Conservation (phyloP, 2,329 filamentous ascomycete species). For the Pochonia chlamydosporia region DNA sequence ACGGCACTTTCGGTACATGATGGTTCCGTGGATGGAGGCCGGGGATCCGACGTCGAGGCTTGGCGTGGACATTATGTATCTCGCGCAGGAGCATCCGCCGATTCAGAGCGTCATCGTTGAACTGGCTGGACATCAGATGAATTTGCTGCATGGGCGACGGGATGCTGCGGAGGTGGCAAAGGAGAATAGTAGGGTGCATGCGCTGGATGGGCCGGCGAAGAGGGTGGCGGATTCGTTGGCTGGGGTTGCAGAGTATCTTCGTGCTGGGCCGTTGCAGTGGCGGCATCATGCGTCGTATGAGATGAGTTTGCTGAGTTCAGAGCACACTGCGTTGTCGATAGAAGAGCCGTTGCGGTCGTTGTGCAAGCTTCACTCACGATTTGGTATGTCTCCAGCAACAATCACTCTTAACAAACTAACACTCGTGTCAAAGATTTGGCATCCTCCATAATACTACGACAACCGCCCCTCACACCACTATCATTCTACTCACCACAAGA, state of each 20-base stretch:
- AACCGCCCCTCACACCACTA: constrained; percentile 6
- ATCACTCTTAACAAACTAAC: background rate
- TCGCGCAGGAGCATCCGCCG: constrained; percentile 8
- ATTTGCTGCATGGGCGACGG: background rate
- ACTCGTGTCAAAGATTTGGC: constrained; percentile 9
- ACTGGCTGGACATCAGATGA: constrained; percentile 9
- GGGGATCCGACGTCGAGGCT: constrained; percentile 11
- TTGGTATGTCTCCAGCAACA: constrained; percentile 10
- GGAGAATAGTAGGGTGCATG: background rate
- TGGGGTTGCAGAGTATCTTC: constrained; percentile 6
- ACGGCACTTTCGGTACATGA: constrained; percentile 15
- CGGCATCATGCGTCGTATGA: constrained; percentile 4
- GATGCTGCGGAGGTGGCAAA: background rate
- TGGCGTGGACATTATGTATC: constrained; percentile 12
- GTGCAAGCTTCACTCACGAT: constrained; percentile 9
- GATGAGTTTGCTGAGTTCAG: background rate
- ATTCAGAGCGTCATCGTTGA: constrained; percentile 6
- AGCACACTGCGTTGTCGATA: background rate
- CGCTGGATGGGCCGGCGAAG: background rate
- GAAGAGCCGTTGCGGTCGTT: constrained; percentile 13
- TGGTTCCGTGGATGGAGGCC: constrained; percentile 16
- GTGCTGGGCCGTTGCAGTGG: constrained; percentile 6
- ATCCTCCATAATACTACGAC: constrained; percentile 8
- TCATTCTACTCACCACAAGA: background rate
- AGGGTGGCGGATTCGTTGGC: constrained; percentile 6